Evolutionary conservation across 306 rosid species (phyloP), one percentile per base, ranked within the genome.

Genomic region (Mimosa bimucronata): DNA sequence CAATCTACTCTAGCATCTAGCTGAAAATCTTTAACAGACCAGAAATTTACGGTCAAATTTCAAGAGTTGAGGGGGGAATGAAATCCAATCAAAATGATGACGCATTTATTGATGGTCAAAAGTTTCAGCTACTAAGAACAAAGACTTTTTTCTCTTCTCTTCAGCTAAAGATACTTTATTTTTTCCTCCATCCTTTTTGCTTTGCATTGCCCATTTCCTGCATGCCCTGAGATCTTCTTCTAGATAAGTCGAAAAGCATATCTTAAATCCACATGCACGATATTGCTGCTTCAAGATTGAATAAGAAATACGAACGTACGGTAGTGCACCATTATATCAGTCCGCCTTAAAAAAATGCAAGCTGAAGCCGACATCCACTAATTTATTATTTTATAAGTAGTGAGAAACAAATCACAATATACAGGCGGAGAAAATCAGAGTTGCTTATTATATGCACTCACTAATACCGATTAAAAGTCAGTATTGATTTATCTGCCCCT

Each of bases 131-230:
- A 67, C 73, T 11, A 48, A 50, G 71, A 80, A 58, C 67, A 76
- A 69, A 67, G 71, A 67, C 85, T 82, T 80, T 85, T 87, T 76
- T 81, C 86, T 87, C 58, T 70, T 67, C 84, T 85, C 81, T 75
- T 85, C 78, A 66, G 40, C 79, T 45, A 8, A 71, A 69, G 37
- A 67, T 65, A 62, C 61, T 73, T 78, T 41, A 62, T 69, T 76
- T 80, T 76, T 78, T 41, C 65, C 67, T 82, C 86, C 87, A 79
- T 75, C 61, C 85, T 71, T 57, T 78, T 50, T 73, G 23, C 77
- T 77, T 70, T 29, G 69, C 79, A 74, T 10, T 40, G 84, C 88
- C 92, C 91, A 85, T 84, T 57, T 82, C 85, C 84, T 82, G 85
- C 69, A 45, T 77, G 9, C 76, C 53, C 66, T 29, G 25, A 53